Evolutionary conservation across 1,284 basidiomycete species (phyloP).

Genomic region (Fomitiporia mediterranea): DNA sequence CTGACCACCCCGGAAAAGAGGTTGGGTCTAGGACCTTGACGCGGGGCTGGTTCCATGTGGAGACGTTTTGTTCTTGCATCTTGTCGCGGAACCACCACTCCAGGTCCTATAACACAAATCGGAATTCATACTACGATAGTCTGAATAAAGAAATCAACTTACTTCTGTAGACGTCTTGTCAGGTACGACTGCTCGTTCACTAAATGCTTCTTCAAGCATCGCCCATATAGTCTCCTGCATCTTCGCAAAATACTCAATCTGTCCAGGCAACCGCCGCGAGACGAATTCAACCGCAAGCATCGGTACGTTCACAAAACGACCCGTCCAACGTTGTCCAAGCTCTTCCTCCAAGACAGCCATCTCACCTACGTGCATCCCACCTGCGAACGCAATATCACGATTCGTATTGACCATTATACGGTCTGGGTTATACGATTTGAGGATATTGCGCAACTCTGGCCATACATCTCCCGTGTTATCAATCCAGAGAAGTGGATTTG

Average conservation of each 20-base stretch:
- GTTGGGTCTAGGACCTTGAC: constrained; percentile 43
- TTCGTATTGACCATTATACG: constrained; percentile 46
- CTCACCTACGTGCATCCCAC: constrained; percentile 49
- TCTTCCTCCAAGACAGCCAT: constrained; percentile 34
- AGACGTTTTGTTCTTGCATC: constrained; percentile 44
- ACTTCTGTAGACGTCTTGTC: constrained; percentile 44
- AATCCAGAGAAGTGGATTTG: constrained; percentile 44
- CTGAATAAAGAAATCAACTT: constrained; percentile 10
- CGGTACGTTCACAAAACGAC: constrained; percentile 36
- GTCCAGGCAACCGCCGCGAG: constrained; percentile 37
- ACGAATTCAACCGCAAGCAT: constrained; percentile 49
- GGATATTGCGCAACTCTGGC: constrained; percentile 36
- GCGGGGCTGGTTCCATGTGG: constrained; percentile 50
- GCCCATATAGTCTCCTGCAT: constrained; percentile 51
- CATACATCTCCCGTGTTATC: constrained; percentile 50
- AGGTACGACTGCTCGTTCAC: constrained; percentile 36
- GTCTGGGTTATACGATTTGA: constrained; percentile 35
- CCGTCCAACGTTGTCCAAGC: constrained; percentile 40
- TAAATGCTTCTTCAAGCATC: constrained; percentile 49
- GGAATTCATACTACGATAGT: not conserved
- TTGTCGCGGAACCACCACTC: constrained; percentile 53
- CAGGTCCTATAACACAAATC: constrained; percentile 36
- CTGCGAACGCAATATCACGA: constrained; percentile 43
- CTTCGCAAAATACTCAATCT: constrained; percentile 39
- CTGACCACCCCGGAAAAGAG: constrained; percentile 43